Evolutionary conservation across 1,284 basidiomycete genomes (phyloP).

Genomic region (Ustilago bromivora): DNA sequence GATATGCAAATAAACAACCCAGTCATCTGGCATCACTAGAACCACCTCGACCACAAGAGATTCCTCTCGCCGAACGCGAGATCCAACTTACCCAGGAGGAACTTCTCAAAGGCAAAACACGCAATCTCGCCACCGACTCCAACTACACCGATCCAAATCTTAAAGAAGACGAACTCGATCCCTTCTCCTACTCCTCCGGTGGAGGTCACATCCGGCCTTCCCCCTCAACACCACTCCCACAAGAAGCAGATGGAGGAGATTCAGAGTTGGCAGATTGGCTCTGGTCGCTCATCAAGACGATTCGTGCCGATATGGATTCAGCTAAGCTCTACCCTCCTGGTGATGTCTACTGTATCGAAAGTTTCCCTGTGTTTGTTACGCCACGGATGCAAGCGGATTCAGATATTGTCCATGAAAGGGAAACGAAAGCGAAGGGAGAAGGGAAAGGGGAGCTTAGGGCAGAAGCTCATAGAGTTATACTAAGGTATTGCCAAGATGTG

Average conservation of each 20-base stretch:
- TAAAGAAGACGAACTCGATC: slow-evolving; percentile 42
- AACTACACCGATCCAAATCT: slow-evolving; percentile 53
- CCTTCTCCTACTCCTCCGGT: slow-evolving; percentile 46
- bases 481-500: slow-evolving; percentile 72
- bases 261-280: slow-evolving; percentile 60
- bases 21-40: slow-evolving; percentile 28
- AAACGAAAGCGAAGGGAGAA: not conserved
- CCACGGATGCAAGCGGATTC: slow-evolving; percentile 41
- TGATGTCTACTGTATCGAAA: slow-evolving; percentile 61
- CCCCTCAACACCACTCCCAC: slow-evolving; percentile 1
- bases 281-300: slow-evolving; percentile 64
- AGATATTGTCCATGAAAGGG: slow-evolving; percentile 25
- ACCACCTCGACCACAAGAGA: slow-evolving; percentile 43
- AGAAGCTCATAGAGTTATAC: slow-evolving; percentile 71
- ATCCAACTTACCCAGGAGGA: slow-evolving; percentile 46
- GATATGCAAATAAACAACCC: slow-evolving; percentile 25
- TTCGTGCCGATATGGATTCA: slow-evolving; percentile 58
- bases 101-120: slow-evolving; percentile 52
- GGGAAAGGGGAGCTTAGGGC: slow-evolving; percentile 28
- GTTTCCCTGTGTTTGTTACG: slow-evolving; percentile 60
- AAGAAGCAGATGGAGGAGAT: slow-evolving; percentile 19
- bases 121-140: slow-evolving; percentile 52
- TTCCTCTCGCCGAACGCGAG: slow-evolving; percentile 45
- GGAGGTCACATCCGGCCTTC: slow-evolving; percentile 26
- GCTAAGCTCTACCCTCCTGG: slow-evolving; percentile 62